A percentile compares a stretch with the other conserved stretches of the same genome.
Evolutionary conservation across 116 monocot species (phyloP).

Genomic region (Trichopus zeylanicus): DNA sequence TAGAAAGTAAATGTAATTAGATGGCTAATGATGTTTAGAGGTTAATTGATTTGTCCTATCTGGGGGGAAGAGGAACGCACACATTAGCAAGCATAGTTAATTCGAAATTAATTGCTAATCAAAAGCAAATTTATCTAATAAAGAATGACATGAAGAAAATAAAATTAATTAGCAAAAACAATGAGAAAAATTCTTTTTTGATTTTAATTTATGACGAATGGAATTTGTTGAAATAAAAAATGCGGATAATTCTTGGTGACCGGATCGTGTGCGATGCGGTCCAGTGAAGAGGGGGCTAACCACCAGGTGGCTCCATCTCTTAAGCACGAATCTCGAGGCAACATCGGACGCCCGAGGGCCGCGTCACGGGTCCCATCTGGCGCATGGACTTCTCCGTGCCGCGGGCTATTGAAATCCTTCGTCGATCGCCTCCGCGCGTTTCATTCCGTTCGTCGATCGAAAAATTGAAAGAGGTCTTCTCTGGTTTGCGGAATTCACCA

Average conservation of each 20-base stretch:
- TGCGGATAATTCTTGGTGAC: neutral
- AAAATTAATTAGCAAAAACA: too few species aligned
- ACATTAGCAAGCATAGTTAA: too few species aligned
- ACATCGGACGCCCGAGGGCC: neutral
- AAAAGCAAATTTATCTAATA: too few species aligned
- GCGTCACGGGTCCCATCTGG: neutral
- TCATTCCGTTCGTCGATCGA: neutral
- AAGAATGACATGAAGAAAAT: too few species aligned
- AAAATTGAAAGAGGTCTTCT: neutral
- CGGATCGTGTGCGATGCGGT: slow-evolving; percentile 5
- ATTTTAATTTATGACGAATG: neutral
- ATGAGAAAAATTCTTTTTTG: too few species aligned
- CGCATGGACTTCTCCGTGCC: neutral
- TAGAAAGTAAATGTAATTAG: too few species aligned
- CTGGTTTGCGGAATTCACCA: neutral
- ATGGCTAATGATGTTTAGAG: too few species aligned
- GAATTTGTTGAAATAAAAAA: neutral
- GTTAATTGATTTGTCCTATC: too few species aligned
- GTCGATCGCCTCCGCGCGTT: neutral
- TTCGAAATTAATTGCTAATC: too few species aligned
- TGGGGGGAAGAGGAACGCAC: too few species aligned
- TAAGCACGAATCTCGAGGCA: neutral
- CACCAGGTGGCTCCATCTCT: neutral
- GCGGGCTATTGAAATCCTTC: neutral
- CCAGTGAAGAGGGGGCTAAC: slow-evolving; percentile 3